Evolutionary conservation across 208 protist species (phyloP).

Genomic region (Histomonas meleagridis): DNA sequence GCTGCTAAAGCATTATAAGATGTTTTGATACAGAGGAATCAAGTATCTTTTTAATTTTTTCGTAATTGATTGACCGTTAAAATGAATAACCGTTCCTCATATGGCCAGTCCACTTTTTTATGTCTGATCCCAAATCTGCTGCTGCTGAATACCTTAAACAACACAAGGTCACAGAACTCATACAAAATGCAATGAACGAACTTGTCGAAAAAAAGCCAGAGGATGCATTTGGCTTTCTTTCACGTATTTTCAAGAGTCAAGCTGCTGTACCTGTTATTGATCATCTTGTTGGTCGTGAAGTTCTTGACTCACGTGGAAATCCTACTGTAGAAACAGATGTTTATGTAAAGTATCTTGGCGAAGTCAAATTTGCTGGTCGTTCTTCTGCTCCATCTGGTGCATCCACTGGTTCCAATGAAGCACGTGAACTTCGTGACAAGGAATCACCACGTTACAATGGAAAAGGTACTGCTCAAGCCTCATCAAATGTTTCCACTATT

Average conservation of each 20-base stretch:
- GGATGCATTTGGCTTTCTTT: neutral
- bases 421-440: neutral
- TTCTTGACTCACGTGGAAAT: neutral
- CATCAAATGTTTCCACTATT: neutral
- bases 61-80: too few species aligned
- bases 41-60: too few species aligned
- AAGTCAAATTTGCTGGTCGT: neutral
- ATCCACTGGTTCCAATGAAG: slow-evolving; percentile 64
- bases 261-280: neutral
- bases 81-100: too few species aligned
- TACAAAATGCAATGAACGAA: neutral
- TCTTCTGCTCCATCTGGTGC: slow-evolving; percentile 67
- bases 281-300: slow-evolving; percentile 2
- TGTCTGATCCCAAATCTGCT: too few species aligned
- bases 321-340: neutral
- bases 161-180: neutral
- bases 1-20: too few species aligned
- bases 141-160: neutral
- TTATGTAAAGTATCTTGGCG: neutral
- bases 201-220: neutral
- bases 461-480: neutral
- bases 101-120: too few species aligned
- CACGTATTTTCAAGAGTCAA: neutral
- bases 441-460: neutral
- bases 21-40: too few species aligned